phyloP scores from a whole-genome alignment of 2,329 filamentous ascomycete species.

The Scopulariopsis brevicaulis region DNA sequence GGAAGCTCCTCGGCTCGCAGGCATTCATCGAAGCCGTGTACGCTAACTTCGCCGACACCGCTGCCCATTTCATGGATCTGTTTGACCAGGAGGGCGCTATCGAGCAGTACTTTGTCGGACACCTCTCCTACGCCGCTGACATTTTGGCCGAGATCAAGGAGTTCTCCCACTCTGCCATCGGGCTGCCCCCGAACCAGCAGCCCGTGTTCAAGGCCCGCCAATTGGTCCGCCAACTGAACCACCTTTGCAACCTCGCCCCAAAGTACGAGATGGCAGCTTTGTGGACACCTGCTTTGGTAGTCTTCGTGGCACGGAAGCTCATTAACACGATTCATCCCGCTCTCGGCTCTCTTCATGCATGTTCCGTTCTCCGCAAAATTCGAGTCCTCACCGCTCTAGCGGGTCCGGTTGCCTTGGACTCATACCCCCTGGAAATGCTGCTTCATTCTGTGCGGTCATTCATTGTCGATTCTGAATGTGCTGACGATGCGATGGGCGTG shows the following conservation, averaged over 20 bases:
- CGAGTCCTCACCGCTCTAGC: conserved; percentile 71
- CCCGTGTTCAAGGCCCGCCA: conserved; percentile 75
- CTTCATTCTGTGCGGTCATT: conserved; percentile 70
- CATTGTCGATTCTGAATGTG: conserved; percentile 73
- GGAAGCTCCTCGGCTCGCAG: conserved; percentile 54
- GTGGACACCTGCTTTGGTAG: conserved; percentile 67
- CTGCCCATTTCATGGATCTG: conserved; percentile 64
- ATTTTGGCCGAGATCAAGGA: conserved; percentile 58
- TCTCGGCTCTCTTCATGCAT: conserved; percentile 76
- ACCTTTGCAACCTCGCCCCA: conserved; percentile 59
- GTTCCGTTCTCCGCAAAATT: conserved; percentile 76
- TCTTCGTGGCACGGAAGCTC: conserved; percentile 64
- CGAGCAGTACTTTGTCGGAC: conserved; percentile 54
- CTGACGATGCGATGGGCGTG: conserved; percentile 81
- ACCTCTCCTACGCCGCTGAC: conserved; percentile 47
- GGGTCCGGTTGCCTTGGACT: conserved; percentile 57
- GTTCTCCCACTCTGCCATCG: conserved; percentile 52
- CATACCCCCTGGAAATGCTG: conserved; percentile 85
- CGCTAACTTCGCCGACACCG: conserved; percentile 62
- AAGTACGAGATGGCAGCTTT: conserved; percentile 52
- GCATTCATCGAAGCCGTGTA: conserved; percentile 52
- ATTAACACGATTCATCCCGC: conserved; percentile 73
- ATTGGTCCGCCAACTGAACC: conserved; percentile 62
- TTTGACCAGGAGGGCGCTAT: conserved; percentile 68
- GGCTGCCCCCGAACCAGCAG: conserved; percentile 69